Evolutionary conservation across 306 rosid species (phyloP).

Genomic region (Inga laurina): DNA sequence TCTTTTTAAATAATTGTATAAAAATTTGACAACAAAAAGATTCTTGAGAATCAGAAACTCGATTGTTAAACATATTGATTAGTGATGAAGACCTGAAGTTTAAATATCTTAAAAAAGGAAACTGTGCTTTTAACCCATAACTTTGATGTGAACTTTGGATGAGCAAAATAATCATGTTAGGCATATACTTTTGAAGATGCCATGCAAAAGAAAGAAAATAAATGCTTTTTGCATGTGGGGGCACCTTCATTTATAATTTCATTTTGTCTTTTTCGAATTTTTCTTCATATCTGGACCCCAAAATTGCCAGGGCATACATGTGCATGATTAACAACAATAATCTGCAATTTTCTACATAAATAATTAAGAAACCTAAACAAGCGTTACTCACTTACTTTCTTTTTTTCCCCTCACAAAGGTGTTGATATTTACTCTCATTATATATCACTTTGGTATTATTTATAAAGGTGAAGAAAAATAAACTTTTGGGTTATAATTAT

Average conservation of each 20-base stretch:
- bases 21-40: background rate
- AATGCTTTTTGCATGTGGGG: constrained; percentile 11
- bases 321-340: background rate
- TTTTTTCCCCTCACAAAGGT: too few relatives aligned
- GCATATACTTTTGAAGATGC: constrained; percentile 51
- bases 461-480: too few relatives aligned
- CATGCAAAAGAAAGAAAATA: constrained; percentile 22
- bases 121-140: constrained; percentile 26
- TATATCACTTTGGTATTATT: too few relatives aligned
- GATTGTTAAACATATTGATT: background rate
- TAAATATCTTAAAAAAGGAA: background rate
- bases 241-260: constrained; percentile 1
- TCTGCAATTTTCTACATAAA: background rate
- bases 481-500: too few relatives aligned
- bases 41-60: background rate
- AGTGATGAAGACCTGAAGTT: background rate
- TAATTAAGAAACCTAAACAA: background rate
- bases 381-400: background rate
- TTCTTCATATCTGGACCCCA: background rate
- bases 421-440: too few relatives aligned
- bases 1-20: background rate
- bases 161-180: constrained; percentile 23
- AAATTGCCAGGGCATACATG: background rate
- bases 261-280: background rate
- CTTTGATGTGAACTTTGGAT: background rate